Percentiles rank a stretch among this genome's conserved stretches.
Conservation (phyloP, 768 basidiomycete species). For the Tylopilus intermedius region DNA sequence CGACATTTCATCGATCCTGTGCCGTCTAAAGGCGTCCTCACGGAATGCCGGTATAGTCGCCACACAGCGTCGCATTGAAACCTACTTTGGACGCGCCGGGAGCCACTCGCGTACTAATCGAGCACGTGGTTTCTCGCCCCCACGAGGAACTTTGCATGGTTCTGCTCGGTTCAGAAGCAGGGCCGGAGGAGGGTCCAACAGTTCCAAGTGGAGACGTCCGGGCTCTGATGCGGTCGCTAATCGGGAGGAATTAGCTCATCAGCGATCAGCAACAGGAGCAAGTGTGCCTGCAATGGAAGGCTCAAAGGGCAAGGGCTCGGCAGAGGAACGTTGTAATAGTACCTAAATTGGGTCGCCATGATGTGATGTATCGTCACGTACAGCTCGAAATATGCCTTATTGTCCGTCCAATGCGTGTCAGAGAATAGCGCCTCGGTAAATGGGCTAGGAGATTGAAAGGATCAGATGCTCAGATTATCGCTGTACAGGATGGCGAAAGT, state of each 20-base stretch:
- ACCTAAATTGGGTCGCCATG: conserved; percentile 14
- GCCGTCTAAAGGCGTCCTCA: conserved; percentile 38
- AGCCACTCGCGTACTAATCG: conserved; percentile 6
- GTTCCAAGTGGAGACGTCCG: conserved; percentile 13
- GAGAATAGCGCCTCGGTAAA: conserved; percentile 20
- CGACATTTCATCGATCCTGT: conserved; percentile 49
- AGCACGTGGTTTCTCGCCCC: conserved; percentile 18
- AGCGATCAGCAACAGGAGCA: conserved; percentile 10
- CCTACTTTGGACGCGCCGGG: conserved; percentile 10
- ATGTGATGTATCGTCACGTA: conserved; percentile 20
- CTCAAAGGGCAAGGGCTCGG: conserved; percentile 22
- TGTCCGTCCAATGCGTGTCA: conserved; percentile 19
- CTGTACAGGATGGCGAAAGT: conserved; percentile 7
- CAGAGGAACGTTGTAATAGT: conserved; percentile 20
- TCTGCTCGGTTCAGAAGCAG: conserved; percentile 15
- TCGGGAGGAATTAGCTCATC: conserved; percentile 18
- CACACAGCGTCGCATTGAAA: conserved; percentile 3
- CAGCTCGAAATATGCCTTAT: conserved; percentile 16
- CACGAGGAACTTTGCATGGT: conserved; percentile 13
- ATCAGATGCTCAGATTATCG: conserved; percentile 18
- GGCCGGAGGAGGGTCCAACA: conserved; percentile 9
- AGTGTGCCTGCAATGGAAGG: conserved; percentile 19
- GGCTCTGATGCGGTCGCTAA: conserved; percentile 7
- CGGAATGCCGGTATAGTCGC: conserved; percentile 11
- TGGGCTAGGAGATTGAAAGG: conserved; percentile 25